Conservation (phyloP, 2,329 filamentous ascomycete genomes). For the Fusarium oligoseptatum region DNA sequence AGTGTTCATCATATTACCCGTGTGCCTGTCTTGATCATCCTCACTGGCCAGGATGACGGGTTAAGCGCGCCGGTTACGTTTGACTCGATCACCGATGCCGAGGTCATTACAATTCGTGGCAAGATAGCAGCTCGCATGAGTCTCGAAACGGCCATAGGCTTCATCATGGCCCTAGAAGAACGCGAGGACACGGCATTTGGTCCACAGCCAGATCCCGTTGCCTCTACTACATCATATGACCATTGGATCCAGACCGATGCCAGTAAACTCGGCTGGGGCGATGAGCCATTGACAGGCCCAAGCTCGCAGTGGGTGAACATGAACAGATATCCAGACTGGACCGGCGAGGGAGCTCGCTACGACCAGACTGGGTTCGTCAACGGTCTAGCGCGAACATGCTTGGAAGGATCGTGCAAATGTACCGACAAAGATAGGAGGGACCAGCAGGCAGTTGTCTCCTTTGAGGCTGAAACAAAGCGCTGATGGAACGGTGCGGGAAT, state of each 20-base stretch:
- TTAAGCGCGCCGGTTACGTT: slow-evolving; percentile 17
- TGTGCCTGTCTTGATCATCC: slow-evolving; percentile 13
- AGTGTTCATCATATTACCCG: neutral
- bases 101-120: neutral
- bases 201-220: neutral
- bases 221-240: neutral
- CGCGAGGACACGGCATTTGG: slow-evolving; percentile 5
- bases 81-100: slow-evolving; percentile 8
- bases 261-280: neutral
- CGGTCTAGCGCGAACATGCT: too few species aligned
- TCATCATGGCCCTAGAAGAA: neutral
- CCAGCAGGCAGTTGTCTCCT: too few species aligned
- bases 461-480: too few species aligned
- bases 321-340: neutral
- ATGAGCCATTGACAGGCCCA: neutral
- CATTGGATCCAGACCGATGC: too few species aligned
- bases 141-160: slow-evolving; percentile 1
- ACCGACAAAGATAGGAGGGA: too few species aligned
- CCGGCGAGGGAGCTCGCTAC: neutral
- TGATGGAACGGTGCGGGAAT: slow-evolving; percentile 66
- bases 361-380: neutral
- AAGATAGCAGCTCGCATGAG: neutral
- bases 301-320: slow-evolving; percentile 3
- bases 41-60: neutral
- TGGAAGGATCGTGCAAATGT: too few species aligned